Base-by-base conservation (phyloP, 1,284 basidiomycete genomes). In the Pseudozyma sp. region DNA sequence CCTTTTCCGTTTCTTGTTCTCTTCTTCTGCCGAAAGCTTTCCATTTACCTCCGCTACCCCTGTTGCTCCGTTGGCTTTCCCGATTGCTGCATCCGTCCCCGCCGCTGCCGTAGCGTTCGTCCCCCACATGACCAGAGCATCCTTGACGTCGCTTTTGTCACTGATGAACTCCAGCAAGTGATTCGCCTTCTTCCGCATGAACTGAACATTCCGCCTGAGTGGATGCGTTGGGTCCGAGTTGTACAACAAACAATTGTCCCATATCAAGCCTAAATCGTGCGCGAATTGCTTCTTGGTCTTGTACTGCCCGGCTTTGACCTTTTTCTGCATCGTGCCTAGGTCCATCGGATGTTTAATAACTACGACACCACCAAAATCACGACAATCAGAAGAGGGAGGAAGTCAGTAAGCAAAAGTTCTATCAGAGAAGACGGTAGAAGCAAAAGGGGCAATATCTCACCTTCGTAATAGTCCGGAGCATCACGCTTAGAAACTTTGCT, bases 231-330 rank as follows among this genome's bases (percentile, higher is more conserved):
- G 92, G 16, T 91, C 89, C 25, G 92, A 91, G 85, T 99, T 99
- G 86, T 98, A 99, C 12, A 89, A 90, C 77, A 92, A 89, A 85
- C 96, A 98, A 81, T 99, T 99, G 58, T 91, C 90, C 96, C 96
- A 99, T 78, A 99, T 98, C 69, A 97, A 89, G 78, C 96, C 93
- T 48, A 99, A 87, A 86, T 99, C 97, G 69, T 92, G 91, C 70
- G 92, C 91, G 85, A 99, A 99, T 81, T 96, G 92, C 68, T 90
- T 89, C 87, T 99, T 98, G 58, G 90, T 93, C 87, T 95, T 96
- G 89, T 97, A 98, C 63, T 79, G 76, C 5, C 92, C 93, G 53
- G 89, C 87, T 87, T 96, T 97, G 83, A 97, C 91, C 86, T 96
- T 96, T 87, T 91, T 93, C 63, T 92, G 88, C 90, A 99, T 93